phyloP scores from a whole-genome alignment of 2,329 filamentous ascomycete species.

The Exophiala xenobiotica region DNA sequence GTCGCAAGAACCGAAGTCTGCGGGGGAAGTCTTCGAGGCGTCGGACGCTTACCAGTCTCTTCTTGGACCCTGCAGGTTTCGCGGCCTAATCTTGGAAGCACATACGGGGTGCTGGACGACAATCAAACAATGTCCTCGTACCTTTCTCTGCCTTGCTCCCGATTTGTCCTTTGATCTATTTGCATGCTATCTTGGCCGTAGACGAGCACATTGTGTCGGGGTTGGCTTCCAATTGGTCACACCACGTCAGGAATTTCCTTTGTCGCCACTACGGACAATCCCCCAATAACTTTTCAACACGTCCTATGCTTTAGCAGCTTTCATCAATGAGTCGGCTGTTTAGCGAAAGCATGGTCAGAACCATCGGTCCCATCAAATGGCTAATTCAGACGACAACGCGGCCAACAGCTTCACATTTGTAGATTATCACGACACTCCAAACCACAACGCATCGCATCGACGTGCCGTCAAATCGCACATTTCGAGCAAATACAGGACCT shows the following conservation, averaged over 20 bases:
- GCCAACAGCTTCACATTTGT: slow-evolving; percentile 14
- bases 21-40: background rate
- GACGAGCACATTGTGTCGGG: background rate
- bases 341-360: slow-evolving; percentile 5
- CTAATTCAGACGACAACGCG: background rate
- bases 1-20: background rate
- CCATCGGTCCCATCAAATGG: slow-evolving; percentile 4
- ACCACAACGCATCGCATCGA: slow-evolving; percentile 15
- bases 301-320: background rate
- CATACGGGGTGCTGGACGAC: background rate
- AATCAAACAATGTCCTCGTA: background rate
- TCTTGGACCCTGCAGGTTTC: background rate
- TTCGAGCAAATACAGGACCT: slow-evolving; percentile 21
- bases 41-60: background rate
- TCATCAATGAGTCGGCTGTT: background rate
- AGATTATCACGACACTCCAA: slow-evolving; percentile 16
- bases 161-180: background rate
- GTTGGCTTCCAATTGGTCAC: background rate
- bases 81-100: background rate
- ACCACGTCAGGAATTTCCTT: background rate
- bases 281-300: background rate
- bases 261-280: background rate
- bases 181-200: background rate
- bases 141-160: background rate
- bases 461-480: slow-evolving; percentile 22